Conservation (phyloP, 2,329 filamentous ascomycete species). For the Malbranchea zuffiana region DNA sequence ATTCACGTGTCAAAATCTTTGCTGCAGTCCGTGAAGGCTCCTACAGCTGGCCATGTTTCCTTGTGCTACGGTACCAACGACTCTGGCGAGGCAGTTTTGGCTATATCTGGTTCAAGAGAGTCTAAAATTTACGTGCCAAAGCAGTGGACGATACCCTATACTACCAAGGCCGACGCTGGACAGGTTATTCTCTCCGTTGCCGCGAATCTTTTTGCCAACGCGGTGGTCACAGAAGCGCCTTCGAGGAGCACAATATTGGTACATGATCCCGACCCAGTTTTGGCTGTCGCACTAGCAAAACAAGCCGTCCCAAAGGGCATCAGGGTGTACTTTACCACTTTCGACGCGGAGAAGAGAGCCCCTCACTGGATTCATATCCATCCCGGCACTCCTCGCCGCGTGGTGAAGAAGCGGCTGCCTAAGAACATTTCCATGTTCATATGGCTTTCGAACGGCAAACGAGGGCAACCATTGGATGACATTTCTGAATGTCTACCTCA, state of each 20-base stretch:
- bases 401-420: neutral
- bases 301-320: neutral
- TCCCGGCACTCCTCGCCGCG: neutral
- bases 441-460: no score
- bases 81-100: neutral
- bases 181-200: no score
- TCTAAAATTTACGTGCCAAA: neutral
- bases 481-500: neutral
- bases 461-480: neutral
- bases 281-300: neutral
- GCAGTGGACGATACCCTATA: slow-evolving; percentile 1
- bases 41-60: slow-evolving; percentile 1
- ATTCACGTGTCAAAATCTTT: neutral
- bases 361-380: slow-evolving; percentile 3
- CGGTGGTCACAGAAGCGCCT: neutral
- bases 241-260: neutral
- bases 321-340: neutral
- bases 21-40: slow-evolving; percentile 1
- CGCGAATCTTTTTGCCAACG: no score
- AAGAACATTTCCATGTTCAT: neutral
- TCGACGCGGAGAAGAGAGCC: neutral
- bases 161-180: neutral
- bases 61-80: slow-evolving; percentile 2
- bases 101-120: slow-evolving; percentile 1
- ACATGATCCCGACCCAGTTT: slow-evolving; percentile 1